Percentiles rank a stretch among this genome's conserved stretches.
phyloP scores from a whole-genome alignment of 2,329 filamentous ascomycete species.

The Stagonosporopsis chrysanthemi region DNA sequence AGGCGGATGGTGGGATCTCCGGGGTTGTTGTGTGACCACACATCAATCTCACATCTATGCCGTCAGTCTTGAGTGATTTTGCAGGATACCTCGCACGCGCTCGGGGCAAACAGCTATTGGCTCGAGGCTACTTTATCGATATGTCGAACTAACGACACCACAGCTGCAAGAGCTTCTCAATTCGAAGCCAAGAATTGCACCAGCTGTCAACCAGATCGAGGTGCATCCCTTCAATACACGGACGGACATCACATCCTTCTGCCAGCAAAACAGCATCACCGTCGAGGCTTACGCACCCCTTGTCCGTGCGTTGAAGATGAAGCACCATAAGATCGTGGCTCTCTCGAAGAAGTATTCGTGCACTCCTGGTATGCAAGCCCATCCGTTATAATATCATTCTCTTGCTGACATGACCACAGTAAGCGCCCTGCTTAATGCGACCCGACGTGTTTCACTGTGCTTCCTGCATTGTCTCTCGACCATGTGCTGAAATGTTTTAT shows the following conservation, averaged over 20 bases:
- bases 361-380: slow-evolving; percentile 60
- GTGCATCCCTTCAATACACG: slow-evolving; percentile 84
- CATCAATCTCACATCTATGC: slow-evolving; percentile 3
- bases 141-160: slow-evolving; percentile 22
- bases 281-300: slow-evolving; percentile 84
- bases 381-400: not conserved
- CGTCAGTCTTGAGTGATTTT: not conserved
- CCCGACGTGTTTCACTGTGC: not conserved
- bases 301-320: slow-evolving; percentile 73
- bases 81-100: slow-evolving; percentile 2
- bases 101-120: slow-evolving; percentile 13
- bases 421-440: not conserved
- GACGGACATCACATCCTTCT: slow-evolving; percentile 69
- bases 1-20: slow-evolving; percentile 10
- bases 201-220: slow-evolving; percentile 80
- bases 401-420: slow-evolving; percentile 14
- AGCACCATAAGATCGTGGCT: slow-evolving; percentile 67
- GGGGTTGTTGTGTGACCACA: slow-evolving; percentile 16
- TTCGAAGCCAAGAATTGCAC: slow-evolving; percentile 66
- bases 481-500: not conserved
- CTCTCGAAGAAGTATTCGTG: slow-evolving; percentile 73
- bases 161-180: slow-evolving; percentile 74
- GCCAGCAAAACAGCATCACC: slow-evolving; percentile 70
- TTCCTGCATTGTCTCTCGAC: not conserved
- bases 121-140: slow-evolving; percentile 1